Evolutionary conservation across 768 basidiomycete species (phyloP).

Genomic region (Collybia nuda): DNA sequence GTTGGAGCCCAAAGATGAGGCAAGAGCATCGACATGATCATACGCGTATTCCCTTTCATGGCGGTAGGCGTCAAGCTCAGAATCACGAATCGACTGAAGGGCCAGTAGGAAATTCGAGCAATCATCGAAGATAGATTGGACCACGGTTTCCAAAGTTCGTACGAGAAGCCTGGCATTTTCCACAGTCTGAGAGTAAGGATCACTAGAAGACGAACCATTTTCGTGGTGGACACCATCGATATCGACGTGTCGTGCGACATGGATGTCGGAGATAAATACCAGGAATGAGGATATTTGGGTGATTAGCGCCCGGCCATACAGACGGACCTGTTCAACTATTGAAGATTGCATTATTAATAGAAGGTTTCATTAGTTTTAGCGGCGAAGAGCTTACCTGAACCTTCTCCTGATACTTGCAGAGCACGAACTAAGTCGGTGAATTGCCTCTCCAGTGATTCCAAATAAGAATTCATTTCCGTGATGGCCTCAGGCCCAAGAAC

Average conservation of each 20-base stretch:
- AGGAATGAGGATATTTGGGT: constrained; percentile 60
- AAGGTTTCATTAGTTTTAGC: neutral
- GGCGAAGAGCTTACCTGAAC: constrained; percentile 32
- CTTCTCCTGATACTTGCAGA: constrained; percentile 29
- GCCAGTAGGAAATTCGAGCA: constrained; percentile 57
- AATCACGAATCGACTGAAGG: constrained; percentile 50
- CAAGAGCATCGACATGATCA: constrained; percentile 50
- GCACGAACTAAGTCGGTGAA: constrained; percentile 38
- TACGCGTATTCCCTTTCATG: constrained; percentile 32
- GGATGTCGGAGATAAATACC: constrained; percentile 61
- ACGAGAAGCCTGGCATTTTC: constrained; percentile 67
- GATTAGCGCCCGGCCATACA: constrained; percentile 49
- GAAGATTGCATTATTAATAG: constrained; percentile 1
- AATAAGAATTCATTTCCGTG: constrained; percentile 47
- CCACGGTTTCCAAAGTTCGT: constrained; percentile 64
- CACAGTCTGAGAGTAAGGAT: constrained; percentile 62
- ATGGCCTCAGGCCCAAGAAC: constrained; percentile 52
- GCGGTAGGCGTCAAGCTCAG: constrained; percentile 27
- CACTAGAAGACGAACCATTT: constrained; percentile 40
- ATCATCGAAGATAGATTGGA: constrained; percentile 79
- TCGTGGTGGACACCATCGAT: constrained; percentile 70
- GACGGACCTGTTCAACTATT: constrained; percentile 41
- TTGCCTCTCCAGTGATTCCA: constrained; percentile 50
- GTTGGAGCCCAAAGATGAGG: constrained; percentile 55
- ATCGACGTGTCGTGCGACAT: constrained; percentile 81